phyloP scores from a whole-genome alignment of 108 stramenopile genomes.

The Aureococcus anophagefferens region DNA sequence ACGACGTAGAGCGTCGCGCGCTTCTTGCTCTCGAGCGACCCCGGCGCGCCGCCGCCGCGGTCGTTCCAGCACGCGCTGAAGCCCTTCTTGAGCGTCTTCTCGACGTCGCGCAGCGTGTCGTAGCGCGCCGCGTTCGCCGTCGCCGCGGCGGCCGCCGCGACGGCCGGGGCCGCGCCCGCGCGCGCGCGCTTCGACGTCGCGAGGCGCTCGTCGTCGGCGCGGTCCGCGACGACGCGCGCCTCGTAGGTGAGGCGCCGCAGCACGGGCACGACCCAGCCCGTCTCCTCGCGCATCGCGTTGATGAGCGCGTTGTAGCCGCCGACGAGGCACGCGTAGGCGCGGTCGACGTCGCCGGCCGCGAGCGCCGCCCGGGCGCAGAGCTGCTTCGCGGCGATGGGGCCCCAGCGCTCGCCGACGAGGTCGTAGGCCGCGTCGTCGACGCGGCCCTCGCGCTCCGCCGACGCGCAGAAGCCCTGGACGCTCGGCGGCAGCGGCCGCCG shows the following conservation, averaged over 20 bases:
- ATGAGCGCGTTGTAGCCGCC: background rate
- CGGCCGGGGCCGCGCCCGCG: background rate
- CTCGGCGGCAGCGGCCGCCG: background rate
- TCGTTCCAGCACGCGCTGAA: conserved; percentile 3
- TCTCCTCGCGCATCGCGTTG: background rate
- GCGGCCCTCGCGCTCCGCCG: background rate
- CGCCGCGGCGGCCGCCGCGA: background rate
- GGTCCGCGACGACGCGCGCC: background rate
- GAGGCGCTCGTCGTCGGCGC: background rate
- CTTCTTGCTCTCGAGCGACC: conserved; percentile 59
- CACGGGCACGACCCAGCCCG: background rate
- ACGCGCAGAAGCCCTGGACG: background rate
- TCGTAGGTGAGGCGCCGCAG: background rate
- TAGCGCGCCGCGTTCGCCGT: background rate
- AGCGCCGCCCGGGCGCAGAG: background rate
- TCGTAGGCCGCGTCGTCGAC: background rate
- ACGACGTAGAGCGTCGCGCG: conserved; percentile 71
- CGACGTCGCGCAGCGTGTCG: conserved; percentile 1
- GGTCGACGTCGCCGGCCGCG: background rate
- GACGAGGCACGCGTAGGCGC: background rate
- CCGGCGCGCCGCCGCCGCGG: background rate
- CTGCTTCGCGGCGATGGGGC: background rate
- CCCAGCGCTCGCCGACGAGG: background rate
- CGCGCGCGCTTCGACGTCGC: background rate
- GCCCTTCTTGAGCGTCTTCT: conserved; percentile 7